Conservation (phyloP, 1,284 basidiomycete genomes). For the Coniophora puteana region DNA sequence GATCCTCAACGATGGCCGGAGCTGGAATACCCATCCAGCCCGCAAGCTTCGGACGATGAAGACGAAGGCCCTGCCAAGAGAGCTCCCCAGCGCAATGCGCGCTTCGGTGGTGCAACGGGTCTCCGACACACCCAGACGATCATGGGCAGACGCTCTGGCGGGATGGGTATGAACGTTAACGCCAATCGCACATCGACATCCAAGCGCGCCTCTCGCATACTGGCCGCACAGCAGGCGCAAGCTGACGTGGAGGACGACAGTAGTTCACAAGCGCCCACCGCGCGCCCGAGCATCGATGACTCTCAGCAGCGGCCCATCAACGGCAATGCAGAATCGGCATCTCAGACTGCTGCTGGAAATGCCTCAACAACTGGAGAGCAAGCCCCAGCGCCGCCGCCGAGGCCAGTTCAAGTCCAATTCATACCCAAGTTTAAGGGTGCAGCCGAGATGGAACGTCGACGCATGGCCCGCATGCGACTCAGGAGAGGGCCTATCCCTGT, state of each 20-base stretch:
- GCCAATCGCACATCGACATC: slow-evolving; percentile 50
- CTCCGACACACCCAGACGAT: slow-evolving; percentile 87
- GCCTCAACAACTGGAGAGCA: slow-evolving; percentile 31
- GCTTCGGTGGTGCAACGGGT: slow-evolving; percentile 54
- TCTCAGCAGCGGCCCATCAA: slow-evolving; percentile 7
- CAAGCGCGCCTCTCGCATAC: slow-evolving; percentile 40
- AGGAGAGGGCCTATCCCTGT: slow-evolving; percentile 39
- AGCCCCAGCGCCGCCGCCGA: slow-evolving; percentile 31
- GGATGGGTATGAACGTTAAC: slow-evolving; percentile 64
- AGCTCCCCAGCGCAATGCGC: slow-evolving; percentile 38
- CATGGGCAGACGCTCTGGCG: slow-evolving; percentile 62
- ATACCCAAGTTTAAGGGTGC: slow-evolving; percentile 73
- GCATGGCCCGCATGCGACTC: slow-evolving; percentile 57
- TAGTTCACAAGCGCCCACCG: slow-evolving; percentile 9
- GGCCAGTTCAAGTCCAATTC: slow-evolving; percentile 50
- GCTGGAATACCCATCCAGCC: slow-evolving; percentile 63
- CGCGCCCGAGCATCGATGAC: slow-evolving; percentile 12
- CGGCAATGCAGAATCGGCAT: slow-evolving; percentile 9
- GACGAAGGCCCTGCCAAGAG: slow-evolving; percentile 30
- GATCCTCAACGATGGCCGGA: slow-evolving; percentile 84
- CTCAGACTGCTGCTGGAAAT: too few species aligned
- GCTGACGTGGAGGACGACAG: too few species aligned
- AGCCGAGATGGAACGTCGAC: slow-evolving; percentile 73
- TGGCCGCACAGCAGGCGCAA: slow-evolving; percentile 8
- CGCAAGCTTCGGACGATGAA: slow-evolving; percentile 68